Evolutionary conservation across 306 rosid species (phyloP), one percentile per base, ranked within the genome.

Genomic region (Lotus japonicus): DNA sequence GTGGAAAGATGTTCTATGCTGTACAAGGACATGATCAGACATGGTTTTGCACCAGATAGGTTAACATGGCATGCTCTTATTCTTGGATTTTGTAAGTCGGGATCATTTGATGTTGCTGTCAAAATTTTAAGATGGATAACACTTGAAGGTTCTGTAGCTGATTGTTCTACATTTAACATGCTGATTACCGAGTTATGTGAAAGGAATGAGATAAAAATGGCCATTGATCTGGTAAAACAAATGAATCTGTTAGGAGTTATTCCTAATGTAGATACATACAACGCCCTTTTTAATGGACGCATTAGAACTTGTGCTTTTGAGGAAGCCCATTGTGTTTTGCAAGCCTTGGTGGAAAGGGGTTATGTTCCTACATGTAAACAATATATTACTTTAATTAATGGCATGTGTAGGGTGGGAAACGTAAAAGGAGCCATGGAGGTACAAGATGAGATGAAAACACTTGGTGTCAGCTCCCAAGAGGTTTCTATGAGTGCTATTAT

Each of bases 371-470:
- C 84, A 17, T 57, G 72, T 82, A 79, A 69, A 57, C 91, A 81
- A 64, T 87, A 75, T 74, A 73, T 61, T 77, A 85, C 89, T 41
- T 58, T 89, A 76, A 75, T 89, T 64, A 89, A 81, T 64, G 87
- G 86, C 50, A 77, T 85, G 90, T 85, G 89, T 62, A 85, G 96
- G 83, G 87, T 78, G 73, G 90, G 92, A 66, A 83, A 87, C 61
- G 39, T 89, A 21, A 72, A 71, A 58, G 89, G 85, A 80, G 96
- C 94, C 64, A 71, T 85, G 64, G 54, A 64, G 58, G 68, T 89
- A 10, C 85, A 79, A 81, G 87, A 89, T 73, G 85, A 83, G 81
- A 83, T 86, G 84, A 82, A 67, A 63, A 66, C 66, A 39, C 80
- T 77, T 23, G 88, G 88, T 31, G 80, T 86, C 65, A 45, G 85